Evolutionary conservation across 148 eudicot genomes (phyloP), one percentile per base, ranked within the genome.

Genomic region (Cornus kousa): DNA sequence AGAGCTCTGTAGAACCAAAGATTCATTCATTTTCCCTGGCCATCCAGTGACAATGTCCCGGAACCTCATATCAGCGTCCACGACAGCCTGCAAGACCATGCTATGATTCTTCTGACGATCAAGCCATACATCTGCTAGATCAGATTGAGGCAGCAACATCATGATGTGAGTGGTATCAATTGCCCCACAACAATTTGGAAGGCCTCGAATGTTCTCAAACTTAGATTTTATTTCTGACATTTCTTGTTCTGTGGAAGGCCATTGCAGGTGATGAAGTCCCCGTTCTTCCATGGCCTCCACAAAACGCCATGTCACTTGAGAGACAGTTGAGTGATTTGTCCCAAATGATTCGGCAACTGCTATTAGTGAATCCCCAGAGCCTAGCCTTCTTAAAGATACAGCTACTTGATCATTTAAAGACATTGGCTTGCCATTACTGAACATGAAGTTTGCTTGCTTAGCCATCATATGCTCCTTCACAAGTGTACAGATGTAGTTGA

Each of bases 301-400:
- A 53, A 96, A 96, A 46, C 89, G 91, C 99, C 98, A 96, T 1
- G 99, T 93, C 67, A 88, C 91, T 78, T 92, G 97, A 55, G 99
- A 93, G 85, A 96, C 98, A 3, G 92, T 89, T 2, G 98, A 90
- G 73, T 92, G 95, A 75, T 92, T 91, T 12, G 89, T 71, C 9
- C 92, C 95, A n/a, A 92, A 93, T 9, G 80, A 82, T 6, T 89
- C 95, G 24, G 92, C 99, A 17, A 96, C 84, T 17, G 85, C 67
- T 65, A 88, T 72, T 9, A 96, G 80, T 22, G 98, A 93, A 4
- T 90, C 94, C 24, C 99, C 98, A 3, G 98, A 92, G 79, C 92
- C 82, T 40, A 96, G 97, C 81, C 99, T 86, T 80, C 95, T 82
- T 67, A 96, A 83, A 67, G 98, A 95, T 82, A 93, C 71, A 20